Percentiles rank a stretch among this genome's conserved stretches.
Evolutionary conservation across 176 grass and related monocot species (phyloP).

Genomic region (Bromus sterilis): DNA sequence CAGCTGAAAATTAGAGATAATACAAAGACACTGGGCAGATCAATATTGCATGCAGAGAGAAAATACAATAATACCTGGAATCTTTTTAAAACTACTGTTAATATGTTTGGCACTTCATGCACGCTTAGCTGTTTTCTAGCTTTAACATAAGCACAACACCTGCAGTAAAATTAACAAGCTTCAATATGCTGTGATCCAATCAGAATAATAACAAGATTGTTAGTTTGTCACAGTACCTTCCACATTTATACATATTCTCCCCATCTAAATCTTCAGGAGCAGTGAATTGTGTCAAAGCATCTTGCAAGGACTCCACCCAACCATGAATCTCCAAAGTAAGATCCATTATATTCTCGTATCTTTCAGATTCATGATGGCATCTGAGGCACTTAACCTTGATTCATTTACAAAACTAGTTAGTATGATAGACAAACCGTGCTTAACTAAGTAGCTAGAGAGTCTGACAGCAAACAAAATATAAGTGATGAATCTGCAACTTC

Average conservation of each 20-base stretch:
- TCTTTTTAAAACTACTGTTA: slow-evolving; percentile 98
- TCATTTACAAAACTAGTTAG: slow-evolving; percentile 39
- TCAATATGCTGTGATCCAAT: slow-evolving; percentile 3
- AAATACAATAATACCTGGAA: slow-evolving; percentile 60
- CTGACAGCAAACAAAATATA: not conserved
- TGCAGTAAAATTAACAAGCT: slow-evolving; percentile 27
- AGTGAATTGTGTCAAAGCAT: slow-evolving; percentile 98
- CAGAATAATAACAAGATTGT: not conserved
- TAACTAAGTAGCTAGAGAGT: not conserved
- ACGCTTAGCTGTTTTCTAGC: slow-evolving; percentile 91
- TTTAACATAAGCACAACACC: slow-evolving; percentile 90
- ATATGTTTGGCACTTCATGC: slow-evolving; percentile 98
- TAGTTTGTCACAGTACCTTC: slow-evolving; percentile 47
- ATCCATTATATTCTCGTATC: slow-evolving; percentile 99
- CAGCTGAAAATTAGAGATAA: not conserved
- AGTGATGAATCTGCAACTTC: not conserved
- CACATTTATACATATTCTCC: slow-evolving; percentile 99
- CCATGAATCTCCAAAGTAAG: slow-evolving; percentile 99
- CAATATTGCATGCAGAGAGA: not conserved
- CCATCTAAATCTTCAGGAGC: slow-evolving; percentile 98
- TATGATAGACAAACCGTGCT: not conserved
- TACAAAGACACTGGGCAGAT: slow-evolving; percentile 16
- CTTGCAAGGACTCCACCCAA: slow-evolving; percentile 96
- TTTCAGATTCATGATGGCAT: slow-evolving; percentile 92
- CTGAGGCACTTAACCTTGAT: slow-evolving; percentile 93